phyloP scores from a whole-genome alignment of 108 stramenopile genomes.

The Cyclotella atomus region DNA sequence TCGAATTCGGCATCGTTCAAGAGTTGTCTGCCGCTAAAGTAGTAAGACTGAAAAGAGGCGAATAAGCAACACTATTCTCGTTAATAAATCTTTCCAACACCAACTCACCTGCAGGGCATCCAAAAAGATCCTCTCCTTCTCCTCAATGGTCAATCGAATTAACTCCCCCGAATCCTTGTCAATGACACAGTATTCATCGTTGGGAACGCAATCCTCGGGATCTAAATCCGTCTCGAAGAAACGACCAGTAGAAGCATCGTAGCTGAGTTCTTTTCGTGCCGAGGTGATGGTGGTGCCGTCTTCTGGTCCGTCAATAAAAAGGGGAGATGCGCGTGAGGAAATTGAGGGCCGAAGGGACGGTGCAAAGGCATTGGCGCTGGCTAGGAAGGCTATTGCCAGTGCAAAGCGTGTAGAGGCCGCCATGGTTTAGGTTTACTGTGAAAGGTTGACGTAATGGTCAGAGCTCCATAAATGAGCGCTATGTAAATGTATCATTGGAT shows the following conservation, averaged over 20 bases:
- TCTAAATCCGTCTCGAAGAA: slow-evolving; percentile 77
- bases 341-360: slow-evolving; percentile 10
- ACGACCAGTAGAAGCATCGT: slow-evolving; percentile 66
- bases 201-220: slow-evolving; percentile 73
- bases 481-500: too few species aligned
- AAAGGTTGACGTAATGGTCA: too few species aligned
- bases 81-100: background rate
- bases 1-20: slow-evolving; percentile 92
- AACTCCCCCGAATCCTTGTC: slow-evolving; percentile 71
- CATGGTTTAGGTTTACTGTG: too few species aligned
- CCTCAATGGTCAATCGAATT: slow-evolving; percentile 80
- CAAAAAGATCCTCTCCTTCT: slow-evolving; percentile 95
- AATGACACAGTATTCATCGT: slow-evolving; percentile 82
- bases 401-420: slow-evolving; percentile 19
- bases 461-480: too few species aligned
- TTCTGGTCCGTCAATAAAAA: slow-evolving; percentile 41
- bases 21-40: slow-evolving; percentile 84
- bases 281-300: slow-evolving; percentile 52
- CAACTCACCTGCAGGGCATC: slow-evolving; percentile 90
- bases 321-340: slow-evolving; percentile 3
- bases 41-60: slow-evolving; percentile 68
- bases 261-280: slow-evolving; percentile 71
- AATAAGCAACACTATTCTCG: too few species aligned
- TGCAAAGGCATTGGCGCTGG: slow-evolving; percentile 31
- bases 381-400: slow-evolving; percentile 19